Base-by-base conservation (phyloP, 208 protist species). In the Acanthamoeba comandoni region DNA sequence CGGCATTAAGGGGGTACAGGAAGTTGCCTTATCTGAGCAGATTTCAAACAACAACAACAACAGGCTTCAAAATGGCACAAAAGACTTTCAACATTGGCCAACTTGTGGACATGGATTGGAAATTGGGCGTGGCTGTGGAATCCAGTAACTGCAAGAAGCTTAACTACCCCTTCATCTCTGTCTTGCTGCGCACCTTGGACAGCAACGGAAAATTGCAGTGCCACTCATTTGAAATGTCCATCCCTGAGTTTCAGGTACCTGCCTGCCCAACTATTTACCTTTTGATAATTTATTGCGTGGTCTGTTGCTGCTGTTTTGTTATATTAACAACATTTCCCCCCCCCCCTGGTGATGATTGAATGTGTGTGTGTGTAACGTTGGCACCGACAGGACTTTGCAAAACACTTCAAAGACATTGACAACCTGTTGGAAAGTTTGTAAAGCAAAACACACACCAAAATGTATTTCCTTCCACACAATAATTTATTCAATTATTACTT, bases 41-140 rank as follows among this genome's bases (percentile, higher is more conserved):
- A n/a, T n/a, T n/a, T n/a, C n/a, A n/a, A n/a, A n/a, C n/a, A n/a
- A n/a, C n/a, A n/a, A n/a, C n/a, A n/a, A n/a, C n/a, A n/a, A n/a
- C n/a, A n/a, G n/a, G n/a, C n/a, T n/a, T n/a, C 55, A 89, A 69
- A 22, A 62, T 62, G 39, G 75, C 71, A 17, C 79, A 88, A 82
- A 67, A 73, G 69, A 26, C 65, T 31, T 69, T 91, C 53, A 80
- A 48, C 26, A 35, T 91, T n/a, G 86, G 86, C 1, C 70, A 77
- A 35, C 86, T 91, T 49, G 17, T 91, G 48, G 86, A 91, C 51
- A 65, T 91, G 52, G 86, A 91, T 67, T 91, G 86, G 86, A 91
- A 91, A 52, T 55, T 91, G 2, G 67, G 86, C 39, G 86, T 91
- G 0, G 86, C 86, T 11, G 69, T 80, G 24, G 55, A 75, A 8